Base-by-base conservation (phyloP, 2,329 filamentous ascomycete genomes). In the Hymenoscyphus salicellus region DNA sequence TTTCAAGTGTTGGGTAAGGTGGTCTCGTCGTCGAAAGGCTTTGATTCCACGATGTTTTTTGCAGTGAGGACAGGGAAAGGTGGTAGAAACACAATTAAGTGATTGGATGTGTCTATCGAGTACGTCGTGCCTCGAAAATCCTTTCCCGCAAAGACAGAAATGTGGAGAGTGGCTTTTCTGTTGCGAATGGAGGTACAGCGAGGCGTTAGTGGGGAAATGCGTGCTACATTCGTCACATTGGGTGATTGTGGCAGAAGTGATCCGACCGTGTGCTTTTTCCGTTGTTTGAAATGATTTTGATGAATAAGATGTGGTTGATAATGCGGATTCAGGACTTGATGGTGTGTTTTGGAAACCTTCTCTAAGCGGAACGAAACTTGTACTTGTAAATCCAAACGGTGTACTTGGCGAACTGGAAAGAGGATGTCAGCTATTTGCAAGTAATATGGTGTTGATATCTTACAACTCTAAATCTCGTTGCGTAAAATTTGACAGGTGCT, bases 11-110 rank as follows among this genome's bases (percentile, higher is more conserved):
- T 78, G 76, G 1, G 71, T 64, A 0, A 79, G 69, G 61, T 79
- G 77, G 55, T 79, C 77, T 6, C 67, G 72, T 20, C 77, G 73
- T 26, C 67, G 71, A 61, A 79, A 78, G 2, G 73, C 74, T 3
- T 72, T 62, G 6, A 68, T 67, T 2, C 74, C 75, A 11, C 69
- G 71, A 57, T 76, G 69, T 23, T 64, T 71, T 49, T 70, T 75
- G 69, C 76, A 78, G 43, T 72, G 69, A 0, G 56, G 63, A 32
- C 77, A 79, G 2, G 74, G 72, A 49, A 68, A 74, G 1, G 62
- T 67, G 61, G 56, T 16, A 66, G 63, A 16, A 36, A 62, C 17
- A 70, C 23, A 30, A 5, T 67, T 3, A 60, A 62, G 26, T 61
- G 59, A 59, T 14, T 63, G 38, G 7, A 67, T 26, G 30, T 77